Percentiles rank a stretch among this genome's conserved stretches.
phyloP scores from a whole-genome alignment of 345 rosid genomes.

The Arabidopsis thaliana region DNA sequence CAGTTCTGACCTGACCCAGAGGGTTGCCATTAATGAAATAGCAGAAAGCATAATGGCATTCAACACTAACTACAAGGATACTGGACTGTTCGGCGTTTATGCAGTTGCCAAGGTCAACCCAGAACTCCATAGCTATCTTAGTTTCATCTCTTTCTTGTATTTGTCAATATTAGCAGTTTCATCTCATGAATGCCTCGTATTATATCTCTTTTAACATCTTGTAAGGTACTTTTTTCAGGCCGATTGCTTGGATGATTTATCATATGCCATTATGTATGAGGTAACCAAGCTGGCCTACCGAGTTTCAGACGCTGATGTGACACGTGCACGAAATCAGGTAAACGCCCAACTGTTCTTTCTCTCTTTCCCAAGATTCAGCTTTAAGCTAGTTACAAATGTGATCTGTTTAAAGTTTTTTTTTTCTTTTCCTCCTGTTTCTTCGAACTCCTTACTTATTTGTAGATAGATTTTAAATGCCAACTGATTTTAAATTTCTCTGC shows the following conservation, averaged over 20 bases:
- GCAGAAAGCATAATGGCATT: slow-evolving; percentile 99
- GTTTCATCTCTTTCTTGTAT: neutral
- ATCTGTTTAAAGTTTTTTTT: neutral
- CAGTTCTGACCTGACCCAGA: slow-evolving; percentile 92
- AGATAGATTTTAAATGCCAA: neutral
- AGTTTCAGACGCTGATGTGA: slow-evolving; percentile 96
- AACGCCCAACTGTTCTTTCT: neutral
- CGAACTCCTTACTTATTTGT: neutral
- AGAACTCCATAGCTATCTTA: neutral
- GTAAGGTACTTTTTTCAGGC: slow-evolving; percentile 20
- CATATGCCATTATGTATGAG: slow-evolving; percentile 95
- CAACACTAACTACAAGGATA: slow-evolving; percentile 98
- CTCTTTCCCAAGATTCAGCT: neutral
- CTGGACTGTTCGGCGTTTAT: slow-evolving; percentile 96
- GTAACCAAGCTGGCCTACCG: slow-evolving; percentile 79
- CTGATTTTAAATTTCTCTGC: slow-evolving; percentile 35
- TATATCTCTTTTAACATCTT: slow-evolving; percentile 5
- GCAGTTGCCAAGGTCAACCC: slow-evolving; percentile 91
- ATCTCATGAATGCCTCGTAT: neutral
- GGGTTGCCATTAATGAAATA: slow-evolving; percentile 81
- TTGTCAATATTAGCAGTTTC: neutral
- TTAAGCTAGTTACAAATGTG: neutral
- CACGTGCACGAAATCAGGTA: slow-evolving; percentile 98
- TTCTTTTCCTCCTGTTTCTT: neutral
- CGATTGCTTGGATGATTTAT: slow-evolving; percentile 86